These are phyloP conservation scores for Rhizopus arrhizus DNA, from an alignment of 371 early-diverging fungal genomes.

Conservation along the genomic window DNA sequence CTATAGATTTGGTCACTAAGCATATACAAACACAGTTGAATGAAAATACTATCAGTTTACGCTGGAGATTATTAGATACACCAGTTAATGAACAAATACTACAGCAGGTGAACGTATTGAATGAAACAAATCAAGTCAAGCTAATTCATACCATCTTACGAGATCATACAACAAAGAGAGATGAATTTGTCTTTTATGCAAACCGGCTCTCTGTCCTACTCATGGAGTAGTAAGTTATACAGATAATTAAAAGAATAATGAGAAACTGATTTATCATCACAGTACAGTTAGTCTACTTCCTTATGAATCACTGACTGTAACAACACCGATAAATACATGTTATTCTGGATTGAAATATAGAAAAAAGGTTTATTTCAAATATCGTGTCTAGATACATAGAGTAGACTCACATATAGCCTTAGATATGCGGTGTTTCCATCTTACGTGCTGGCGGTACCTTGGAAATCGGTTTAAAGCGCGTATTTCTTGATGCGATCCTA, in stretches of 20 bases:
- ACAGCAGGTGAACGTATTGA: slow-evolving; percentile 57
- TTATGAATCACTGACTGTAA: slow-evolving; percentile 48
- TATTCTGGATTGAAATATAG: slow-evolving; percentile 59
- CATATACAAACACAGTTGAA: slow-evolving; percentile 82
- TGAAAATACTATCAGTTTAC: slow-evolving; percentile 67
- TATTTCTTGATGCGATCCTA: slow-evolving; percentile 74
- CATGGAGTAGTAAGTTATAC: slow-evolving; percentile 67
- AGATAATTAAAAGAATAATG: neutral
- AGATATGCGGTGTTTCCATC: slow-evolving; percentile 83
- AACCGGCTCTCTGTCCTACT: slow-evolving; percentile 87
- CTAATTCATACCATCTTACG: slow-evolving; percentile 86
- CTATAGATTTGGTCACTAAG: slow-evolving; percentile 88
- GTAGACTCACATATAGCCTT: neutral
- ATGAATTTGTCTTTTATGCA: slow-evolving; percentile 89
- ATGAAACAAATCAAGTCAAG: slow-evolving; percentile 68
- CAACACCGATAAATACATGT: slow-evolving; percentile 65
- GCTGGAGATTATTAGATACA: slow-evolving; percentile 64
- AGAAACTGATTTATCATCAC: neutral
- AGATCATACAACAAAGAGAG: slow-evolving; percentile 67
- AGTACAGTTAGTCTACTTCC: slow-evolving; percentile 70
- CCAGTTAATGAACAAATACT: slow-evolving; percentile 49
- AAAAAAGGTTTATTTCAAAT: slow-evolving; percentile 36
- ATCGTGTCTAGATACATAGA: no score
- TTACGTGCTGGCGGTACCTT: slow-evolving; percentile 88
- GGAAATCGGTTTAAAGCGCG: slow-evolving; percentile 83